A percentile compares a stretch with the other conserved stretches of the same genome.
Conservation (phyloP, 225 moss, liverwort and hornwort species). For the Polytrichum commune region DNA sequence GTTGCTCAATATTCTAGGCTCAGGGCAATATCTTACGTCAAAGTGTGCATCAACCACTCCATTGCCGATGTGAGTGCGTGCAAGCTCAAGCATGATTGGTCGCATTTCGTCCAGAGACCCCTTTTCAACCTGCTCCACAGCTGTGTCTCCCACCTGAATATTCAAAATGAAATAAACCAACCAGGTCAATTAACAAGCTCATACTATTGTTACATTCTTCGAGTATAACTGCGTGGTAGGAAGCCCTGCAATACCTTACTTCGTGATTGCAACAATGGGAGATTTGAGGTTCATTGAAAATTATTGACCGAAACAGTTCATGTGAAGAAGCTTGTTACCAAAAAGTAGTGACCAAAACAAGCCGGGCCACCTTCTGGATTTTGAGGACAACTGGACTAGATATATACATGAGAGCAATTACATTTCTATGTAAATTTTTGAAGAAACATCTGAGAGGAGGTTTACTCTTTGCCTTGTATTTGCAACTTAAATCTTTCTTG, state of each 20-base stretch:
- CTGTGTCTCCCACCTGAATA: constrained; percentile 6
- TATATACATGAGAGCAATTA: too few relatives aligned
- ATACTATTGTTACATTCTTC: too few relatives aligned
- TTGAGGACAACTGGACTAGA: too few relatives aligned
- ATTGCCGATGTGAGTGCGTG: constrained; percentile 1
- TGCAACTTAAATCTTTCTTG: too few relatives aligned
- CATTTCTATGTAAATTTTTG: too few relatives aligned
- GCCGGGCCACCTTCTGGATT: too few relatives aligned
- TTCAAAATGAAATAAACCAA: not conserved
- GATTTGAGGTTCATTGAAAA: not conserved
- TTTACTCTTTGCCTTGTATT: too few relatives aligned
- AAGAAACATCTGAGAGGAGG: too few relatives aligned
- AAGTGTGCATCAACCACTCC: constrained; percentile 9
- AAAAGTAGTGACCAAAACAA: too few relatives aligned
- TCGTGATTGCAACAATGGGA: not conserved
- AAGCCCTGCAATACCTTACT: not conserved
- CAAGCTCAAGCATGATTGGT: constrained; percentile 7
- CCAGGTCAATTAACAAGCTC: not conserved
- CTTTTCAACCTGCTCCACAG: constrained; percentile 7
- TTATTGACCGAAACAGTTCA: not conserved
- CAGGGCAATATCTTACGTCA: not conserved
- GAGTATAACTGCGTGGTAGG: too few relatives aligned
- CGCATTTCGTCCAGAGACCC: constrained; percentile 10
- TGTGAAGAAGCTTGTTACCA: too few relatives aligned
- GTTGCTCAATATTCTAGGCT: too few relatives aligned